Evolutionary conservation across 139 green algal species (phyloP), one percentile per base, ranked within the genome.

Genomic region (Diplosphaera chodatii): DNA sequence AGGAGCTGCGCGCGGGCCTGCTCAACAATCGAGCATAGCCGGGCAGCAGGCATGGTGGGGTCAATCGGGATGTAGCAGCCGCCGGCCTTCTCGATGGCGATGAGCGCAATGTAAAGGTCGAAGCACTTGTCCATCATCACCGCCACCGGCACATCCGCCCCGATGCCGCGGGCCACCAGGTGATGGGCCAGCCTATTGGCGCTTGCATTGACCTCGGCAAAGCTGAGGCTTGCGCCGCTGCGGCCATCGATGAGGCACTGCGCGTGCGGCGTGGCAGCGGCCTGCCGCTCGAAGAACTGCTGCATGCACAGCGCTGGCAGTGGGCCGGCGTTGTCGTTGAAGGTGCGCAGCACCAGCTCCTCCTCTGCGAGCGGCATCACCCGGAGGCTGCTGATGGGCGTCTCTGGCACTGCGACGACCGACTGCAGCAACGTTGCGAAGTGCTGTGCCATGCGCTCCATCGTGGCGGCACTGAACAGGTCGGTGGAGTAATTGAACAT

Each of bases 11-110:
- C 5, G n/a, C 22, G 4, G 4, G 55, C 27, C n/a, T 31, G 48
- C n/a, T 68, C 23, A 22, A 74, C 5, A 4, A 68, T 41, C 6
- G 32, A 13, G 33, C 28, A 25, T 20, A 75, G 40, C 18, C 81
- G 72, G 8, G 37, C 37, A 10, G 37, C 37, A 48, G 84, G 84
- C 56, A 83, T 83, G 5, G 23, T 29, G 33, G 79, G 82, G 74
- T 86, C 79, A 48, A 86, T 55, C 0, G 84, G 82, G 15, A 86
- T 55, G 40, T 84, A 85, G 30, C 63, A 71, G 41, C 65, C 77
- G 65, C 82, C 84, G 1, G 79, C 56, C 32, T 82, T 83, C 0
- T 79, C 13, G 16, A 59, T 18, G 13, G 48, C 48, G 13, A 67
- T 32, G 8, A 87, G 65, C 25, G 32, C 73, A 16, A 83, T 65